Conservation (phyloP, 768 basidiomycete genomes). For the Mycena galericulata region DNA sequence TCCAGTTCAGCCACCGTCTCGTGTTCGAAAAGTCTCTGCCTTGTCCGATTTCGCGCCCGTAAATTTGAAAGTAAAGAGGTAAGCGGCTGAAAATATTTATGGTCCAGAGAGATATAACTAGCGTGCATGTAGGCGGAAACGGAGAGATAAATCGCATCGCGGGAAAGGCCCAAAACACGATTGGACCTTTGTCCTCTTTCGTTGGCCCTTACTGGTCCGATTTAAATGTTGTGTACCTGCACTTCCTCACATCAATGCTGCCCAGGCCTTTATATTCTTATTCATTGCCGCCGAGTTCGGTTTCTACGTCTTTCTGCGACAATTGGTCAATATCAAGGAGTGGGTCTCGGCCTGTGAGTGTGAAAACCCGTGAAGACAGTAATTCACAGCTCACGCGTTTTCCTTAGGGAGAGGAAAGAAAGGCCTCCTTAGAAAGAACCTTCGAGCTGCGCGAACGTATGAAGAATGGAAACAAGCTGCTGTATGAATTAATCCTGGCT, state of each 20-base stretch:
- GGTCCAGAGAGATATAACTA: slow-evolving; percentile 37
- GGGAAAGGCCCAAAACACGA: slow-evolving; percentile 64
- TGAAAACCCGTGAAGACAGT: not conserved
- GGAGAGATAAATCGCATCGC: slow-evolving; percentile 43
- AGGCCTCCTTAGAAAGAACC: slow-evolving; percentile 77
- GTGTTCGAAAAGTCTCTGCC: slow-evolving; percentile 85
- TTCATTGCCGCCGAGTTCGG: slow-evolving; percentile 90
- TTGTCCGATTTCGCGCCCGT: slow-evolving; percentile 92
- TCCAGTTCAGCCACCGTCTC: slow-evolving; percentile 53
- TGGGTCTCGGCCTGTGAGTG: slow-evolving; percentile 84
- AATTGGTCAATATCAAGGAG: slow-evolving; percentile 95
- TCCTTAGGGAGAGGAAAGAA: slow-evolving; percentile 85
- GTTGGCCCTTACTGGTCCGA: slow-evolving; percentile 89
- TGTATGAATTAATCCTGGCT: slow-evolving; percentile 40
- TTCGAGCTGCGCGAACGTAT: slow-evolving; percentile 82
- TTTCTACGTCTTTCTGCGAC: slow-evolving; percentile 87
- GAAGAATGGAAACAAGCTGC: slow-evolving; percentile 93
- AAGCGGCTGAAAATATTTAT: slow-evolving; percentile 26
- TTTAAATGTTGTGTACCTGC: not conserved
- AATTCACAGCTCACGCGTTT: slow-evolving; percentile 11
- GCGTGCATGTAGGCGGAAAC: slow-evolving; percentile 45
- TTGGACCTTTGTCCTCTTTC: slow-evolving; percentile 79
- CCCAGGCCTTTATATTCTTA: slow-evolving; percentile 85
- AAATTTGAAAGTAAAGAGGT: slow-evolving; percentile 86
- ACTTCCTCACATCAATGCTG: not conserved